phyloP scores from a whole-genome alignment of 352 stramenopile genomes.

The Thalassiosira ordinaria region DNA sequence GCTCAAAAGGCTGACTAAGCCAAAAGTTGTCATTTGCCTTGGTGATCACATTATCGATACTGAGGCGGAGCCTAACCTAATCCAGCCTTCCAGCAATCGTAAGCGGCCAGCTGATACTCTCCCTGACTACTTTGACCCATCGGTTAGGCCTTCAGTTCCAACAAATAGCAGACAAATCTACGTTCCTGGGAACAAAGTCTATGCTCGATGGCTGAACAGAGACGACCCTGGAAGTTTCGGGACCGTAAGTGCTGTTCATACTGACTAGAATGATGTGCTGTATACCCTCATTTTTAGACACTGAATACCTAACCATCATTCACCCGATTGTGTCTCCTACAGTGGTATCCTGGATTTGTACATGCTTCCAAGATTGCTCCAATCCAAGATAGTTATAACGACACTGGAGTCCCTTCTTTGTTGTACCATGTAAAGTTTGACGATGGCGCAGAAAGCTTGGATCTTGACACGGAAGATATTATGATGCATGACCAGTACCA shows the following conservation, averaged over 20 bases:
- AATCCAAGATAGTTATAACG: slow-evolving; percentile 23
- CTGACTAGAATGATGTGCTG: too few species aligned
- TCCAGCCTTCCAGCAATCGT: slow-evolving; percentile 10
- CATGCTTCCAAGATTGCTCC: slow-evolving; percentile 37
- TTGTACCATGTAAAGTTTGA: slow-evolving; percentile 60
- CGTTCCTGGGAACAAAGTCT: slow-evolving; percentile 58
- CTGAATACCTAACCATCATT: too few species aligned
- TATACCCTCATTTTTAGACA: too few species aligned
- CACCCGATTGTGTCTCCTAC: too few species aligned
- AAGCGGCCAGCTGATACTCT: slow-evolving; percentile 7
- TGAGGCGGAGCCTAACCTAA: slow-evolving; percentile 18
- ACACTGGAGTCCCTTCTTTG: slow-evolving; percentile 28
- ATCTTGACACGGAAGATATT: slow-evolving; percentile 51
- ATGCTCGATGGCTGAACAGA: slow-evolving; percentile 54
- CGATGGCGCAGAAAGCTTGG: slow-evolving; percentile 42
- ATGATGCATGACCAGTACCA: slow-evolving; percentile 57
- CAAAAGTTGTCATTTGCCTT: slow-evolving; percentile 52
- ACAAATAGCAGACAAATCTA: slow-evolving; percentile 50
- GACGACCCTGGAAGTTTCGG: slow-evolving; percentile 49
- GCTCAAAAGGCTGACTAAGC: slow-evolving; percentile 4
- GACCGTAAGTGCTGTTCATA: slow-evolving; percentile 26
- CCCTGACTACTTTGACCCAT: slow-evolving; percentile 38
- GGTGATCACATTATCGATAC: slow-evolving; percentile 47
- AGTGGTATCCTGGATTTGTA: slow-evolving; percentile 59
- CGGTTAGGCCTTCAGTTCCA: slow-evolving; percentile 34